Evolutionary conservation across 2,329 filamentous ascomycete genomes (phyloP), one percentile per base, ranked within the genome.

Genomic region (Fusarium brachygibbosum): DNA sequence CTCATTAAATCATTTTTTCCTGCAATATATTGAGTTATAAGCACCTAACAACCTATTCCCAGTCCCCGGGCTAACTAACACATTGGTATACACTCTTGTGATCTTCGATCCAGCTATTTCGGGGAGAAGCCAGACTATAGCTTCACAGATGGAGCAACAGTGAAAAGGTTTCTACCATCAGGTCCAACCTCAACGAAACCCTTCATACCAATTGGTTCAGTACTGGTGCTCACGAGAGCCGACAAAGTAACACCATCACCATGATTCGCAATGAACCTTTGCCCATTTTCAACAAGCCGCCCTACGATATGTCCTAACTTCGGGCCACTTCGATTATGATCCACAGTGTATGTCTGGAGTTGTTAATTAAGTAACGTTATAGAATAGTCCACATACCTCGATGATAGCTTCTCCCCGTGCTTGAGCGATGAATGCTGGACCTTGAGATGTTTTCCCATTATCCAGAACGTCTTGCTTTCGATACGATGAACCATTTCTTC

Each of bases 321-420:
- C 0, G 64, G 62, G 0, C 70, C 73, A 3, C 59, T 58, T 6
- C 76, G 73, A 37, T 72, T 66, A n/a, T 71, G 76, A 14, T 79
- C 76, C 5, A 79, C 68, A 0, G 77, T 78, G 7, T 76, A 79
- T 3, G 76, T 77, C 76, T 78, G 12, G 10, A 3, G 1, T 7
- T 2, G 31, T 64, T 28, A 52, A 42, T 37, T 5, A 10, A 5
- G 31, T 4, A 5, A 11, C 6, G 0, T 1, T 11, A 10, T 1
- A 0, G 1, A 2, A 2, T 2, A 9, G 3, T 21, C 7, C 5
- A 56, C 46, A 34, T 9, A 76, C 76, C 68, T 77, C 76, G 4
- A 77, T 73, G 0, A 52, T 29, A 16, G 75, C 76, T 25, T 63
- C 34, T 6, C 75, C 75, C 12, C 69, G 29, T 3, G 74, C 73